These are phyloP conservation scores for Miscanthus lutarioriparius DNA, from an alignment of 176 grass and related monocot species.

Conservation along the genomic window DNA sequence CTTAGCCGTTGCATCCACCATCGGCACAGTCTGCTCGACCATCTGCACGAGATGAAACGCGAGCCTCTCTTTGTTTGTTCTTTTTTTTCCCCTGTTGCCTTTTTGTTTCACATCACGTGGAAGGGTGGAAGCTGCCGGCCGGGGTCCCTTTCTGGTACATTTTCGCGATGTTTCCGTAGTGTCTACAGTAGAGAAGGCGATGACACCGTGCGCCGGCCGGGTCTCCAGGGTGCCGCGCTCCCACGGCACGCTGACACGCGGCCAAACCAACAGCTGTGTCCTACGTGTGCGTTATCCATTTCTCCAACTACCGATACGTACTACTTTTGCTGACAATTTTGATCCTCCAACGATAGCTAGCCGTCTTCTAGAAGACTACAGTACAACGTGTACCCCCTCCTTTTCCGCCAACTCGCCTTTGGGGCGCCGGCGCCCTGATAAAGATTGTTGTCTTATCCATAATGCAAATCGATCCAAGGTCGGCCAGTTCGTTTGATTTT, in stretches of 20 bases:
- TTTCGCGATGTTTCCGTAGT: background rate
- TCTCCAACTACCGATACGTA: background rate
- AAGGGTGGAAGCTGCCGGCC: background rate
- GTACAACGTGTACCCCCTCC: background rate
- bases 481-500: too few species aligned
- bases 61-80: background rate
- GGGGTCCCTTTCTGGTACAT: background rate
- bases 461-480: background rate
- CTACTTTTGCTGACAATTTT: background rate
- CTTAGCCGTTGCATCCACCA: too few species aligned
- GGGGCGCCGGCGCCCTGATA: too few species aligned
- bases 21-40: background rate
- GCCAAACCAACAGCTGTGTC: background rate
- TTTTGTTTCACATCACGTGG: background rate
- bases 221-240: slow-evolving; percentile 29
- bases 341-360: background rate
- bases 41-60: background rate
- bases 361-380: background rate
- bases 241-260: background rate
- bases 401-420: too few species aligned
- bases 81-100: background rate
- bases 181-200: background rate
- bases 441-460: slow-evolving; percentile 24
- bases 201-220: too few species aligned
- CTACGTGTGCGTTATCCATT: slow-evolving; percentile 3